A percentile compares a stretch with the other conserved stretches of the same genome.
These are phyloP conservation scores for Coemansia sp. DNA, from an alignment of 192 early-diverging fungal species.

Conservation along the genomic window DNA sequence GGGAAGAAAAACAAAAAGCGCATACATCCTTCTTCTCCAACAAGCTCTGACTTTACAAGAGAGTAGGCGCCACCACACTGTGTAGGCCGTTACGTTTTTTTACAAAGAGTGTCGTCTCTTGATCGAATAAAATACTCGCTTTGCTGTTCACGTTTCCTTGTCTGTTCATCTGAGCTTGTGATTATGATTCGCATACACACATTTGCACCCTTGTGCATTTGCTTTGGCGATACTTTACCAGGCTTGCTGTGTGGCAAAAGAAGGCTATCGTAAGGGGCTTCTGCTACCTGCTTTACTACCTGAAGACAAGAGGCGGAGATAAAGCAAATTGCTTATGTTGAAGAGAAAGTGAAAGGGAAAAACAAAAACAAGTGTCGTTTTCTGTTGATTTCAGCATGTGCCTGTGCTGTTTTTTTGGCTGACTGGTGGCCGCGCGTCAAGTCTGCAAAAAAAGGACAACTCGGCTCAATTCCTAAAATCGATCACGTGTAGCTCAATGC, in stretches of 20 bases:
- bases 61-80: background rate
- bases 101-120: too few species aligned
- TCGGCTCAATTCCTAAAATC: background rate
- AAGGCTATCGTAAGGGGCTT: background rate
- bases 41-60: background rate
- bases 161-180: background rate
- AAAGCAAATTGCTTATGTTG: background rate
- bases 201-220: background rate
- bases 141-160: background rate
- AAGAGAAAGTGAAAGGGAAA: slow-evolving; percentile 1
- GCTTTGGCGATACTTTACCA: background rate
- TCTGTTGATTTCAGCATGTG: background rate
- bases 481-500: background rate
- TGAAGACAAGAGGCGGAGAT: too few species aligned
- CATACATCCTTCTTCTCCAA: too few species aligned
- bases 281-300: slow-evolving; percentile 1
- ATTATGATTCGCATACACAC: background rate
- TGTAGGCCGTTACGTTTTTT: background rate
- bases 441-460: background rate
- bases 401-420: too few species aligned
- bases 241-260: background rate
- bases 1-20: background rate
- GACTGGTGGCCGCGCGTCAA: too few species aligned
- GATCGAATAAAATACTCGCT: too few species aligned
- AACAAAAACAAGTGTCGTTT: background rate